Conservation (phyloP, 495 filamentous ascomycete species). For the Eremomyces bilateralis region DNA sequence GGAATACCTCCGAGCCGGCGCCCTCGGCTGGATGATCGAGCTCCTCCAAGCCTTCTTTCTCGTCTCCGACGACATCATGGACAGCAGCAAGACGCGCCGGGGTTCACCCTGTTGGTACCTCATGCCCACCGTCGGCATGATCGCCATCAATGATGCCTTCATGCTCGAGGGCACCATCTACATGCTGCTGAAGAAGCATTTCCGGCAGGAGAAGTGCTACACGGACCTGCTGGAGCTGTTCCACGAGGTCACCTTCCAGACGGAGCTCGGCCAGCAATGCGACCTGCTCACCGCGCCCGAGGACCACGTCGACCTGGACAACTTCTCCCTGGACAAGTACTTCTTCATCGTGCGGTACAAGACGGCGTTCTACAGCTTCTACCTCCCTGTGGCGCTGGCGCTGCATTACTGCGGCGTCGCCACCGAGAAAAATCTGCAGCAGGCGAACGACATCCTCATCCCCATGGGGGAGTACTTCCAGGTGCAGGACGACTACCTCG, state of each 20-base stretch:
- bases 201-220: constrained; percentile 66
- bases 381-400: constrained; percentile 87
- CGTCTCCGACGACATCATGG: constrained; percentile 98
- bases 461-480: constrained; percentile 99
- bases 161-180: constrained; percentile 86
- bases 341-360: constrained; percentile 98
- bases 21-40: constrained; percentile 92
- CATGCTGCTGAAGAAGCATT: constrained; percentile 76
- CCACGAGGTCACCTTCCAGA: constrained; percentile 82
- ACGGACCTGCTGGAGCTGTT: constrained; percentile 83
- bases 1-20: constrained; percentile 69
- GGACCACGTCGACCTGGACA: constrained; percentile 70
- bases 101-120: constrained; percentile 92
- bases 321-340: constrained; percentile 90
- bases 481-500: constrained; percentile 94
- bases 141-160: constrained; percentile 97
- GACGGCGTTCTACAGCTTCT: constrained; percentile 97
- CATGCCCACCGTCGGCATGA: constrained; percentile 63
- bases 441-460: constrained; percentile 77
- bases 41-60: constrained; percentile 97
- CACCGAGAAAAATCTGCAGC: constrained; percentile 62
- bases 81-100: constrained; percentile 76
- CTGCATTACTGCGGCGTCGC: constrained; percentile 63
- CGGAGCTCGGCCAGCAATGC: constrained; percentile 82
- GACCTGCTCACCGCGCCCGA: constrained; percentile 93